These are phyloP conservation scores for Calonectria leucothoes DNA, from an alignment of 2,329 filamentous ascomycete genomes.

Conservation along the genomic window DNA sequence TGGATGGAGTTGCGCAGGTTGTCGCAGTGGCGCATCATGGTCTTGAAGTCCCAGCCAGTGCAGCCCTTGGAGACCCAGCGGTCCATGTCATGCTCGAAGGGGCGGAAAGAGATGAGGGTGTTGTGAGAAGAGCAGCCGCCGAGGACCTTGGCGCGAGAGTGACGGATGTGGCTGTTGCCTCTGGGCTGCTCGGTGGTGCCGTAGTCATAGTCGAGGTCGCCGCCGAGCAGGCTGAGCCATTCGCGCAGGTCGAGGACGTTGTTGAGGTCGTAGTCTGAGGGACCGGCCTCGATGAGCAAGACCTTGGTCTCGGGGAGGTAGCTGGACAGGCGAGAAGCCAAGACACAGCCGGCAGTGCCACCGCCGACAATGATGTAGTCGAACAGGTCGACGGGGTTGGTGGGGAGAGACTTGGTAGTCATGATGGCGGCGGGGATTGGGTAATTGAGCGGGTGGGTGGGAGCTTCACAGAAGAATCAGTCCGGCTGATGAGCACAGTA, in stretches of 20 bases:
- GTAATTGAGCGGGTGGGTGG: neutral
- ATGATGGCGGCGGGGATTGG: conserved; percentile 52
- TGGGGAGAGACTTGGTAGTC: conserved; percentile 76
- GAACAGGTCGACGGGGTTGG: conserved; percentile 74
- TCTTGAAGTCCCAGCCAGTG: conserved; percentile 88
- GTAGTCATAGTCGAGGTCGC: conserved; percentile 93
- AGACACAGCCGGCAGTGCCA: conserved; percentile 87
- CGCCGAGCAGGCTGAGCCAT: conserved; percentile 86
- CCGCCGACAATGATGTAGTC: conserved; percentile 90
- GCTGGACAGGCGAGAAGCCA: conserved; percentile 82
- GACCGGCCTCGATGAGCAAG: conserved; percentile 88
- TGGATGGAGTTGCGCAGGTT: conserved; percentile 91
- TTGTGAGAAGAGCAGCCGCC: conserved; percentile 96
- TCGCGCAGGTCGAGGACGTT: conserved; percentile 87
- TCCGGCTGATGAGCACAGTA: conserved; percentile 9
- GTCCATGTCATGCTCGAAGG: conserved; percentile 88
- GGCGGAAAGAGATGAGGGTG: conserved; percentile 91
- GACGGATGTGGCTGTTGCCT: conserved; percentile 91
- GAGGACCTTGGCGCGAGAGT: conserved; percentile 91
- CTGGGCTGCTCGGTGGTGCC: conserved; percentile 89
- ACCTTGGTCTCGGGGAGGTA: conserved; percentile 86
- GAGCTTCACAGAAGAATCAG: neutral
- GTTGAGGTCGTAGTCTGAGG: conserved; percentile 90
- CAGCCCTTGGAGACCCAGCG: conserved; percentile 87
- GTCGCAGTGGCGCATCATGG: conserved; percentile 83